Conservation (phyloP, 768 basidiomycete genomes). For the Boletus reticulatus region DNA sequence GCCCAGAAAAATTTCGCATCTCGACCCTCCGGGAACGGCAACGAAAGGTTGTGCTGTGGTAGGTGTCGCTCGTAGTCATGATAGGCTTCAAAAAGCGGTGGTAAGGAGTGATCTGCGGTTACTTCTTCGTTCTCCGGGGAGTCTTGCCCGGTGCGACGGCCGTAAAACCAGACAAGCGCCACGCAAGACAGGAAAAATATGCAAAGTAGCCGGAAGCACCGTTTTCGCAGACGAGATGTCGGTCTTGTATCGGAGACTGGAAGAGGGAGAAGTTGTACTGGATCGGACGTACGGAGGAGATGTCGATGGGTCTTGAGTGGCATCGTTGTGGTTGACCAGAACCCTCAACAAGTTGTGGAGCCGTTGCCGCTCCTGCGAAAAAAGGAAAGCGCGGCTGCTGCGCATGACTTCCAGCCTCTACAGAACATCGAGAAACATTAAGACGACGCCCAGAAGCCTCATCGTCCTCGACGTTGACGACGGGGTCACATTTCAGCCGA, state of each 20-base stretch:
- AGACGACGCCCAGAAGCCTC: too few species aligned
- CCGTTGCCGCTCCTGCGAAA: background rate
- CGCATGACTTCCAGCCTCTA: too few species aligned
- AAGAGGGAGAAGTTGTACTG: slow-evolving; percentile 17
- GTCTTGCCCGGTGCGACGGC: background rate
- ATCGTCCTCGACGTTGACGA: too few species aligned
- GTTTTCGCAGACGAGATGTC: background rate
- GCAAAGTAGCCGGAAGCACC: slow-evolving; percentile 12
- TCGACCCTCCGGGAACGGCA: slow-evolving; percentile 40
- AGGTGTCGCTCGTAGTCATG: slow-evolving; percentile 42
- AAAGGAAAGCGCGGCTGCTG: background rate
- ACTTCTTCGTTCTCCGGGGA: slow-evolving; percentile 3
- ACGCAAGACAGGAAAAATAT: slow-evolving; percentile 8
- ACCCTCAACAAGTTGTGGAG: background rate
- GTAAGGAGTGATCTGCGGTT: slow-evolving; percentile 20
- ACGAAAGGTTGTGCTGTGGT: slow-evolving; percentile 42
- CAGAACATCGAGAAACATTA: too few species aligned
- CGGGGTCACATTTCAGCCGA: too few species aligned
- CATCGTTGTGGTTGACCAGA: slow-evolving; percentile 8
- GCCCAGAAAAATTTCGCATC: slow-evolving; percentile 46
- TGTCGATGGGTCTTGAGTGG: slow-evolving; percentile 3
- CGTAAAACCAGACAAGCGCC: slow-evolving; percentile 19
- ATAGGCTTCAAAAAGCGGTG: slow-evolving; percentile 47
- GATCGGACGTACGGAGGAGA: slow-evolving; percentile 1
- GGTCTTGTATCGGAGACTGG: slow-evolving; percentile 9